phyloP scores from a whole-genome alignment of 225 moss, liverwort and hornwort genomes.

The Takakia lepidozioides region DNA sequence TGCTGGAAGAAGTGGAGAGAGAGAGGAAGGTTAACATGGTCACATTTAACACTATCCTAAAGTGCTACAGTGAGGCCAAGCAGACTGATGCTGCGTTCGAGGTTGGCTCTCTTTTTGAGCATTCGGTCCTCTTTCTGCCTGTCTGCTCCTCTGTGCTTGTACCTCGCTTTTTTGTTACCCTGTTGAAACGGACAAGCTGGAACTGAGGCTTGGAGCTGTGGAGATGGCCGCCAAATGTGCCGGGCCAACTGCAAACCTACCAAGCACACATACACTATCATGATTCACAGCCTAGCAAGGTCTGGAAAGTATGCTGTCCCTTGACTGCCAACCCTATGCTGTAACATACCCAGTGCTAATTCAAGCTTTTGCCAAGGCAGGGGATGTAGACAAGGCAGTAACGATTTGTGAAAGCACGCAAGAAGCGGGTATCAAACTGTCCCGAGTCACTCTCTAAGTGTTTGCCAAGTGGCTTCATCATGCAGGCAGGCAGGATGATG shows the following conservation, averaged over 20 bases:
- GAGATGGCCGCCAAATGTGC: slow-evolving; percentile 48
- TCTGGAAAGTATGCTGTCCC: slow-evolving; percentile 49
- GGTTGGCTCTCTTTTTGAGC: slow-evolving; percentile 7
- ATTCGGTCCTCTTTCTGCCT: not conserved
- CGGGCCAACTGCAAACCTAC: slow-evolving; percentile 32
- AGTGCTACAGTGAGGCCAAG: slow-evolving; percentile 37
- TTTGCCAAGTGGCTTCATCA: slow-evolving; percentile 20
- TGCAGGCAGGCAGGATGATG: slow-evolving; percentile 31
- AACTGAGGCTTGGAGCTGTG: slow-evolving; percentile 40
- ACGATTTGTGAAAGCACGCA: slow-evolving; percentile 31
- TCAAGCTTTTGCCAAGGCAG: slow-evolving; percentile 34
- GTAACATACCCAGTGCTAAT: slow-evolving; percentile 55
- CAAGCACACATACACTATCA: slow-evolving; percentile 37
- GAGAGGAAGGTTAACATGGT: slow-evolving; percentile 27
- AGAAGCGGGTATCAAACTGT: slow-evolving; percentile 23
- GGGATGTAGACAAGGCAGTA: slow-evolving; percentile 31
- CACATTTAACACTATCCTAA: slow-evolving; percentile 45
- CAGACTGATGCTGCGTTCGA: slow-evolving; percentile 38
- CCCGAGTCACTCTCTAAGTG: slow-evolving; percentile 25
- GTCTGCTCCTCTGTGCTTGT: not conserved
- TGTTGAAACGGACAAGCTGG: slow-evolving; percentile 46
- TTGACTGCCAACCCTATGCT: slow-evolving; percentile 41
- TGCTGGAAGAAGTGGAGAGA: slow-evolving; percentile 33
- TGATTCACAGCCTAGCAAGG: slow-evolving; percentile 50
- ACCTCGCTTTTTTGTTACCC: slow-evolving; percentile 60